phyloP scores from a whole-genome alignment of 768 basidiomycete species.

The Amanita exitialis region DNA sequence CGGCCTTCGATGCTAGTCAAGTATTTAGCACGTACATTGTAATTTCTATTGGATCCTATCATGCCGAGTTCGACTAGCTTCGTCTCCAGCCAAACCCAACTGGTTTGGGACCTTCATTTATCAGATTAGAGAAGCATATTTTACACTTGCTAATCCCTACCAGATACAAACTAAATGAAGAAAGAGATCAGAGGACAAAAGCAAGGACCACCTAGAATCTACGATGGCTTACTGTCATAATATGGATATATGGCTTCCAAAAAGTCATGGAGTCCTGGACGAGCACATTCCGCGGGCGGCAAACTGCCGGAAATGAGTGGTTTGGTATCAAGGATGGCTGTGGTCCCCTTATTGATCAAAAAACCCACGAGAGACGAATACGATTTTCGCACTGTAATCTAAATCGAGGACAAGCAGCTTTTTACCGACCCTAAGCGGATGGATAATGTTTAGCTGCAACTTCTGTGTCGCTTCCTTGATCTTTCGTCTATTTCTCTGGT shows the following conservation, averaged over 20 bases:
- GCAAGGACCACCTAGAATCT: neutral
- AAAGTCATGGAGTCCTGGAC: slow-evolving; percentile 80
- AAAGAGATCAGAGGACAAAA: neutral
- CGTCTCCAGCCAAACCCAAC: slow-evolving; percentile 84
- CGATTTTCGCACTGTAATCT: slow-evolving; percentile 56
- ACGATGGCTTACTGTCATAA: slow-evolving; percentile 54
- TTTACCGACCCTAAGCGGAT: slow-evolving; percentile 68
- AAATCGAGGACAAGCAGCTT: slow-evolving; percentile 80
- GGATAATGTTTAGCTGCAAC: slow-evolving; percentile 60
- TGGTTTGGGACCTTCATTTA: slow-evolving; percentile 64
- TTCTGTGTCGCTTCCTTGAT: slow-evolving; percentile 63
- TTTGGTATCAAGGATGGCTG: slow-evolving; percentile 80
- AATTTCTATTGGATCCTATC: slow-evolving; percentile 59
- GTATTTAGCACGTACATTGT: slow-evolving; percentile 39
- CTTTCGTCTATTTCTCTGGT: slow-evolving; percentile 75
- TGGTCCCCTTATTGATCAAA: slow-evolving; percentile 4
- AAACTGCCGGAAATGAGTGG: slow-evolving; percentile 75
- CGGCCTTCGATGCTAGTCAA: neutral
- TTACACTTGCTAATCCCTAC: slow-evolving; percentile 22
- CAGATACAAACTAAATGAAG: slow-evolving; percentile 62
- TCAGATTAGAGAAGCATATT: neutral
- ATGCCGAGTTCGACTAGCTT: slow-evolving; percentile 84
- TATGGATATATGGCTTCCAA: slow-evolving; percentile 68
- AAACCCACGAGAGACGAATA: neutral
- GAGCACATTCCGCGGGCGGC: slow-evolving; percentile 72